Evolutionary conservation across 2,329 filamentous ascomycete species (phyloP).

Genomic region (Metarhizium robertsii): DNA sequence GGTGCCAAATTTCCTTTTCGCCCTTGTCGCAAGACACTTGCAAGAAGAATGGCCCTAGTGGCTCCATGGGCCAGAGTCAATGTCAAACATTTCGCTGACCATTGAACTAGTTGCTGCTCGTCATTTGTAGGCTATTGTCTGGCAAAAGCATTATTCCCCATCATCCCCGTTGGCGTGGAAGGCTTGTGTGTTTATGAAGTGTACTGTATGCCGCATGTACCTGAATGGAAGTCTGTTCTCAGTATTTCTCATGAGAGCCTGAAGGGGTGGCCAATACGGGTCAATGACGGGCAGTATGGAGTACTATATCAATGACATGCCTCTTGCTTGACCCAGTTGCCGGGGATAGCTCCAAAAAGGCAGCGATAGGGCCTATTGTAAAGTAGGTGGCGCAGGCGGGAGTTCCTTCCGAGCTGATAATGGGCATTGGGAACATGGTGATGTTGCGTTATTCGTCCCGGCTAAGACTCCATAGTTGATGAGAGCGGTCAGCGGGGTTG

Average conservation of each 20-base stretch:
- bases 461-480: neutral
- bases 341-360: neutral
- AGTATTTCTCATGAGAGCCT: neutral
- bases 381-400: conserved; percentile 1
- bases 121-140: neutral
- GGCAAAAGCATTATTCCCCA: neutral
- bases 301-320: neutral
- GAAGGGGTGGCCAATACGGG: neutral
- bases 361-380: neutral
- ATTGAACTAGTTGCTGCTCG: neutral
- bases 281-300: neutral
- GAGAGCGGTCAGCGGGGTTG: conserved; percentile 2
- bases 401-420: neutral
- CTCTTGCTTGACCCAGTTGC: neutral
- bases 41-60: neutral
- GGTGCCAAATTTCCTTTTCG: conserved; percentile 6
- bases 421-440: neutral
- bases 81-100: neutral
- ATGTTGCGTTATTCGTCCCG: neutral
- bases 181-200: neutral
- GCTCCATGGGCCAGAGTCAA: neutral
- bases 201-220: neutral
- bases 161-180: neutral
- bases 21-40: conserved; percentile 2
- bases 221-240: neutral